These are phyloP conservation scores for Trichoderma atroviride DNA, from an alignment of 2,329 filamentous ascomycete genomes.

Conservation along the genomic window DNA sequence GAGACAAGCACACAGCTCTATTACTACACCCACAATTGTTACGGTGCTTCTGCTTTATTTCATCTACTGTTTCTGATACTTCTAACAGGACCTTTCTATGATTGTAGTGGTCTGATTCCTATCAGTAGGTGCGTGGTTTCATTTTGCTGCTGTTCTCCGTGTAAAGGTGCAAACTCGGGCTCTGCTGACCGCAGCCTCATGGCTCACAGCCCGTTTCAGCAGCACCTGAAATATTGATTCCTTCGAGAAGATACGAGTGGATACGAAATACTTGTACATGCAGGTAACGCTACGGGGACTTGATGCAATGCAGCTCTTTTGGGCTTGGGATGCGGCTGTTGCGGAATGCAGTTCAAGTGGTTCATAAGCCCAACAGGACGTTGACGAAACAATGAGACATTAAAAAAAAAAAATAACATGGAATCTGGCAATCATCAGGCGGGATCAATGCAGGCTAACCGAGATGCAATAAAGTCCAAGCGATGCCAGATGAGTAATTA, in stretches of 20 bases:
- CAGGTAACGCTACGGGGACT: not conserved
- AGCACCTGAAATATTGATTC: not conserved
- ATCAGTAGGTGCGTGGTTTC: not conserved
- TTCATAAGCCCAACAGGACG: not conserved
- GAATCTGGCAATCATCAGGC: not conserved
- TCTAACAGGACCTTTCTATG: not conserved
- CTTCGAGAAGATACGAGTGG: slow-evolving; percentile 9
- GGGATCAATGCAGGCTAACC: not conserved
- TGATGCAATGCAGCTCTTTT: not conserved
- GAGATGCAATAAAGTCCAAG: not conserved
- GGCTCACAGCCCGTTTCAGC: not conserved
- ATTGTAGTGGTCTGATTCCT: not conserved
- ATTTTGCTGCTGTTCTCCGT: not conserved
- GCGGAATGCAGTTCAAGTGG: not conserved
- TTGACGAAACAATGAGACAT: not conserved
- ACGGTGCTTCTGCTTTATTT: not conserved
- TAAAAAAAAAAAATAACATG: too few species aligned
- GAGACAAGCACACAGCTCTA: not conserved
- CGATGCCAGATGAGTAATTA: not conserved
- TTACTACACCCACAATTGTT: not conserved
- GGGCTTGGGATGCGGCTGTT: not conserved
- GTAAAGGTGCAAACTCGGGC: not conserved
- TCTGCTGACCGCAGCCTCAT: slow-evolving; percentile 21
- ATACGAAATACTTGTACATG: not conserved
- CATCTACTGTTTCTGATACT: not conserved